Conservation (phyloP, 768 basidiomycete species). For the Hericium erinaceus region DNA sequence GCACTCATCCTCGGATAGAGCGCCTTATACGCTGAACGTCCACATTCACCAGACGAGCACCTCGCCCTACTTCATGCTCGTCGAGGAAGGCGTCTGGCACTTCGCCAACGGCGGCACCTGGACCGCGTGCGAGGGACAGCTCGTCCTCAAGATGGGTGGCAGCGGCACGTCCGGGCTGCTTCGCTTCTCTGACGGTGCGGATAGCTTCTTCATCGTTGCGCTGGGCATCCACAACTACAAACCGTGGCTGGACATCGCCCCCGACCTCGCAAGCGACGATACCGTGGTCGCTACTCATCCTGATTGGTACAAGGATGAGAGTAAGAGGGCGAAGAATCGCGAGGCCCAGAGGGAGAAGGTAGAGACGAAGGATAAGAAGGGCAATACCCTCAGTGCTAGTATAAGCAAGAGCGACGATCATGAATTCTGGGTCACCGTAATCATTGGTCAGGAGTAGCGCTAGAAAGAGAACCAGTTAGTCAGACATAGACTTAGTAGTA, state of each 20-base stretch:
- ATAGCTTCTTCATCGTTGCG: slow-evolving; percentile 25
- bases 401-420: too few species aligned
- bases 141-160: slow-evolving; percentile 25
- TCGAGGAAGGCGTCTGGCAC: background rate
- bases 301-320: background rate
- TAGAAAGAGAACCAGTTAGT: too few species aligned
- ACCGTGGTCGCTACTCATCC: slow-evolving; percentile 2
- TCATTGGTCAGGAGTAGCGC: too few species aligned
- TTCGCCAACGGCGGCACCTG: slow-evolving; percentile 20
- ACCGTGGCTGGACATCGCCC: slow-evolving; percentile 30
- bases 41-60: background rate
- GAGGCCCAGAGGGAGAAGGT: too few species aligned
- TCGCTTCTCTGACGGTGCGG: slow-evolving; percentile 21
- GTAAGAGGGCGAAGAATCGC: too few species aligned
- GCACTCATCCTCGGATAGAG: too few species aligned
- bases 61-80: background rate
- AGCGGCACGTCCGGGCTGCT: slow-evolving; percentile 33
- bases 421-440: too few species aligned
- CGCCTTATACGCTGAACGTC: background rate
- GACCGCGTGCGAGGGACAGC: slow-evolving; percentile 13
- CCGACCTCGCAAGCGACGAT: slow-evolving; percentile 16
- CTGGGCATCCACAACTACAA: slow-evolving; percentile 32
- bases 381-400: too few species aligned
- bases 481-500: too few species aligned
- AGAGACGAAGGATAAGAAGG: too few species aligned